phyloP scores from a whole-genome alignment of 257 asterid species.

The Fraxinus anomala region DNA sequence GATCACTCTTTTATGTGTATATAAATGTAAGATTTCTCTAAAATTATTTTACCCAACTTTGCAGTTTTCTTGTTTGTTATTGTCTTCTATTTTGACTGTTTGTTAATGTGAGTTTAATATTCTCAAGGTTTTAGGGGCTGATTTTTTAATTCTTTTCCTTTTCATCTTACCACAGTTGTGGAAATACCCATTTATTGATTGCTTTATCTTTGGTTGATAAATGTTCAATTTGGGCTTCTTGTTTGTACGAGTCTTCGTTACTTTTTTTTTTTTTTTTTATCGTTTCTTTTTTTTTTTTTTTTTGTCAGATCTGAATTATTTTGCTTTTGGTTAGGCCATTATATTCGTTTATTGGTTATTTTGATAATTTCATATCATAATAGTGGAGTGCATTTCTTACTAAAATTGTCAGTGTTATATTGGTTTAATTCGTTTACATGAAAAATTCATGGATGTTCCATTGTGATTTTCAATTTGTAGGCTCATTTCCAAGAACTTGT shows the following conservation, averaged over 20 bases:
- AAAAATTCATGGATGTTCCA: background rate
- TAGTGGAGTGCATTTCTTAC: background rate
- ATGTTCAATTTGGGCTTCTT: background rate
- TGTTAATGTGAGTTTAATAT: constrained; percentile 22
- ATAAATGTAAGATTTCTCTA: constrained; percentile 36
- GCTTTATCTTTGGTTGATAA: background rate
- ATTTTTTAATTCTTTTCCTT: background rate
- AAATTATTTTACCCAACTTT: constrained; percentile 10
- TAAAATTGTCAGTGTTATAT: background rate
- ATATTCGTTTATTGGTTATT: background rate
- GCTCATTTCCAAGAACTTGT: background rate
- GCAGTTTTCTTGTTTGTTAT: background rate
- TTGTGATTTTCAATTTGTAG: background rate
- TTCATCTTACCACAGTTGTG: background rate
- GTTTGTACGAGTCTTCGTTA: constrained; percentile 7
- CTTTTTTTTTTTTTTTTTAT: background rate
- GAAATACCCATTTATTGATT: background rate
- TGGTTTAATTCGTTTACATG: background rate
- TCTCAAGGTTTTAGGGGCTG: background rate
- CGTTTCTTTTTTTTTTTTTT: background rate
- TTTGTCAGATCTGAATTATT: constrained; percentile 16
- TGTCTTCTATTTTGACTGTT: constrained; percentile 9
- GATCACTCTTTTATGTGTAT: constrained; percentile 8
- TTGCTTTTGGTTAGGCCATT: background rate
- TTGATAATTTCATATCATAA: background rate